Evolutionary conservation across 371 early-diverging fungal genomes (phyloP).

Genomic region (Racocetra persica): DNA sequence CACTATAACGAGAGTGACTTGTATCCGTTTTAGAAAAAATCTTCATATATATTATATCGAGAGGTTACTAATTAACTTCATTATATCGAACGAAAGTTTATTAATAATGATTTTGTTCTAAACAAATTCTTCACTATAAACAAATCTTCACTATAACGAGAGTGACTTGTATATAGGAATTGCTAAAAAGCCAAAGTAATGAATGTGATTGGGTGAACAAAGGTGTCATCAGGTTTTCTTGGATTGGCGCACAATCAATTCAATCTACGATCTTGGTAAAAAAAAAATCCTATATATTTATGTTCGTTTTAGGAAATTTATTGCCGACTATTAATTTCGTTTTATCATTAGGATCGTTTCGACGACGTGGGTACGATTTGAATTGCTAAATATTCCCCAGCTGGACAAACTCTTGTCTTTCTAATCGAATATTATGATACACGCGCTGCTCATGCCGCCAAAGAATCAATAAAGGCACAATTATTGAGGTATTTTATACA

Average conservation of each 20-base stretch:
- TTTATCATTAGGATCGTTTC: not conserved
- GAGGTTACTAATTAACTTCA: no score
- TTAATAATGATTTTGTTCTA: no score
- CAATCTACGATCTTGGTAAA: not conserved
- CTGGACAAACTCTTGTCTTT: not conserved
- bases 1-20: no score
- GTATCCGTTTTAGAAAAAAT: no score
- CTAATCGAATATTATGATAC: constrained; percentile 53
- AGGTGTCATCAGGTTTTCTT: constrained; percentile 10
- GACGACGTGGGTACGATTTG: not conserved
- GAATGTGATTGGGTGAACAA: constrained; percentile 19
- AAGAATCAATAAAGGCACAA: constrained; percentile 44
- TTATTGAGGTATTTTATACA: constrained; percentile 44
- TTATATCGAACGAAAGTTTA: no score
- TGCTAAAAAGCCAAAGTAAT: not conserved
- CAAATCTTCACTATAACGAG: no score
- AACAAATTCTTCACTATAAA: no score
- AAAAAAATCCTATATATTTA: not conserved
- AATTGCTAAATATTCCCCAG: not conserved
- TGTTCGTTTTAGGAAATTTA: not conserved
- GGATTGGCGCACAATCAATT: not conserved
- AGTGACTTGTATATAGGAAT: no score
- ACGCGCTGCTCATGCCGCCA: constrained; percentile 47
- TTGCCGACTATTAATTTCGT: not conserved
- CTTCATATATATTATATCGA: no score